Conservation (phyloP, 1,139 yeast species). For the Scheffersomyces quercinus region DNA sequence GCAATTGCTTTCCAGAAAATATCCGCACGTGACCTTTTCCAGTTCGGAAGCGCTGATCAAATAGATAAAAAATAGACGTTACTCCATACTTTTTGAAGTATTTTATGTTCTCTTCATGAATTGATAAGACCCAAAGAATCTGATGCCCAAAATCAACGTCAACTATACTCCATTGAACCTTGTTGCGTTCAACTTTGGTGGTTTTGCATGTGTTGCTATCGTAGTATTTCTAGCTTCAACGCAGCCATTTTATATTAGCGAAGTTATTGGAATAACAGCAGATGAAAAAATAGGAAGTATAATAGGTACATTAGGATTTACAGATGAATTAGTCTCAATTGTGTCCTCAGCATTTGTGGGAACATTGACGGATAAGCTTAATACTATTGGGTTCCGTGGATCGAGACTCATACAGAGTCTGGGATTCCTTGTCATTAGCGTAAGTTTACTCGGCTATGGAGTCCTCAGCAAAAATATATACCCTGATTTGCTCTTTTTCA, state of each 20-base stretch:
- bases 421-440: slow-evolving; percentile 50
- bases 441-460: slow-evolving; percentile 53
- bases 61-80: slow-evolving; percentile 1
- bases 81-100: slow-evolving; percentile 1
- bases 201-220: slow-evolving; percentile 56
- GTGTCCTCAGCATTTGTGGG: slow-evolving; percentile 64
- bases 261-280: slow-evolving; percentile 46
- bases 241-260: slow-evolving; percentile 65
- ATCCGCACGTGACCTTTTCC: too few species aligned
- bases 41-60: slow-evolving; percentile 1
- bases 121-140: neutral
- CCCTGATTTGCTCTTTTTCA: slow-evolving; percentile 51
- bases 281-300: slow-evolving; percentile 51
- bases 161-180: slow-evolving; percentile 15
- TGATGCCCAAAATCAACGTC: neutral
- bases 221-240: slow-evolving; percentile 69
- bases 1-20: too few species aligned
- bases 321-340: slow-evolving; percentile 61
- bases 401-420: slow-evolving; percentile 51
- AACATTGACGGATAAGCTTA: slow-evolving; percentile 57
- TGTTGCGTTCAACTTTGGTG: slow-evolving; percentile 25
- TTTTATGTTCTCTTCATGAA: neutral
- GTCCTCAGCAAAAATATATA: slow-evolving; percentile 21
- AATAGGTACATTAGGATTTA: slow-evolving; percentile 62
- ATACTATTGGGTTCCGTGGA: slow-evolving; percentile 34